Conservation (phyloP, 2,329 filamentous ascomycete species). For the Beauveria medogensis region DNA sequence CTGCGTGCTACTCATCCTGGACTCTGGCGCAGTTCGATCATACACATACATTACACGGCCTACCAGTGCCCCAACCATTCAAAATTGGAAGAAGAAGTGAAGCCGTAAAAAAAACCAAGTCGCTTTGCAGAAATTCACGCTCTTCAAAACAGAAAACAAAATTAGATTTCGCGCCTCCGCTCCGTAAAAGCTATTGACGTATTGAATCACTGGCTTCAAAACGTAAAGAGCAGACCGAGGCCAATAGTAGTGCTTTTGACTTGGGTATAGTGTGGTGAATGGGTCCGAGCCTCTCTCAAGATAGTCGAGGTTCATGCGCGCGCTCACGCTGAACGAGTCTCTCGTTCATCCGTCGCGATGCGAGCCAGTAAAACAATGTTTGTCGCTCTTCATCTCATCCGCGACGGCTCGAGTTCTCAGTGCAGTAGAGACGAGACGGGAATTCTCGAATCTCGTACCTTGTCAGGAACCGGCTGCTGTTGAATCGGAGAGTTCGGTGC, state of each 20-base stretch:
- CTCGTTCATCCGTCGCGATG: background rate
- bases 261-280: background rate
- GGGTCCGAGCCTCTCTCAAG: background rate
- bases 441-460: conserved; percentile 18
- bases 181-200: background rate
- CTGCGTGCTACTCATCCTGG: background rate
- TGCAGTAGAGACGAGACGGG: conserved; percentile 17
- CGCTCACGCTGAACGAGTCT: background rate
- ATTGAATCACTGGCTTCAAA: background rate
- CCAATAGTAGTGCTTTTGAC: background rate
- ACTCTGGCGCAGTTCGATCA: background rate
- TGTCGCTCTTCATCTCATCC: background rate
- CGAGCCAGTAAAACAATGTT: background rate
- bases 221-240: background rate
- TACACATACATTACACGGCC: conserved; percentile 3
- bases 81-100: background rate
- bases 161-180: background rate
- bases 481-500: conserved; percentile 21
- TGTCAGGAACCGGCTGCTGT: conserved; percentile 3
- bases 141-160: background rate
- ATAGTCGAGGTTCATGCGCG: background rate
- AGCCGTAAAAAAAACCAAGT: background rate
- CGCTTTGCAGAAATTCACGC: background rate
- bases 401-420: background rate
- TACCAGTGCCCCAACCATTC: background rate